Evolutionary conservation across 306 rosid genomes (phyloP).

Genomic region (Inga laurina): DNA sequence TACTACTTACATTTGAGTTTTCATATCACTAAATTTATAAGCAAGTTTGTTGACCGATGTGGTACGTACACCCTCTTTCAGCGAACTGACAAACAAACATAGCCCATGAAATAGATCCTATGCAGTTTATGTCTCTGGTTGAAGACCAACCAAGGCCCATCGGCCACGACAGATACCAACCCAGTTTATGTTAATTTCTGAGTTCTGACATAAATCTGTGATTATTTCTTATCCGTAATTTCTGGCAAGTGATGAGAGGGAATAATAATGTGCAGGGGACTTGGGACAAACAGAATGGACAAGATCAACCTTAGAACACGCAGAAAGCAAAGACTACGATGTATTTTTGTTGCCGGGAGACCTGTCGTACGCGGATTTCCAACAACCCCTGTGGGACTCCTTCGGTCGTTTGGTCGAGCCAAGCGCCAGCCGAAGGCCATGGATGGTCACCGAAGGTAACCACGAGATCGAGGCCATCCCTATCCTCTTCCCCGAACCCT

Average conservation of each 20-base stretch:
- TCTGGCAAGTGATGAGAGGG: background rate
- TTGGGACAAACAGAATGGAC: slow-evolving; percentile 83
- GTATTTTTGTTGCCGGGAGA: slow-evolving; percentile 70
- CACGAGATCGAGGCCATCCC: slow-evolving; percentile 67
- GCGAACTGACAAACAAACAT: background rate
- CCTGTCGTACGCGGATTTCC: slow-evolving; percentile 64
- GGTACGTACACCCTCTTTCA: no score
- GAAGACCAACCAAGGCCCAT: background rate
- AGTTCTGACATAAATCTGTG: background rate
- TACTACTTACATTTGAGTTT: no score
- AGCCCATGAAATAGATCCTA: background rate
- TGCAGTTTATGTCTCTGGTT: background rate
- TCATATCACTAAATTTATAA: no score
- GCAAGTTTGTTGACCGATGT: no score
- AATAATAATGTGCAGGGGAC: slow-evolving; percentile 49
- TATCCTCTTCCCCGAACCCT: slow-evolving; percentile 38
- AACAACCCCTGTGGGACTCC: slow-evolving; percentile 74
- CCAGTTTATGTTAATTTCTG: background rate
- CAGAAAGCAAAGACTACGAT: slow-evolving; percentile 55
- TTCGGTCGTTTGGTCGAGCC: slow-evolving; percentile 78
- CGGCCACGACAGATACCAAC: background rate
- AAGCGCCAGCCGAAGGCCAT: slow-evolving; percentile 69
- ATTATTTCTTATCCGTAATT: background rate
- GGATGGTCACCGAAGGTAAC: slow-evolving; percentile 86
- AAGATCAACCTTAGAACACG: slow-evolving; percentile 53